Evolutionary conservation across 2,329 filamentous ascomycete genomes (phyloP).

Genomic region (Fonsecaea erecta): DNA sequence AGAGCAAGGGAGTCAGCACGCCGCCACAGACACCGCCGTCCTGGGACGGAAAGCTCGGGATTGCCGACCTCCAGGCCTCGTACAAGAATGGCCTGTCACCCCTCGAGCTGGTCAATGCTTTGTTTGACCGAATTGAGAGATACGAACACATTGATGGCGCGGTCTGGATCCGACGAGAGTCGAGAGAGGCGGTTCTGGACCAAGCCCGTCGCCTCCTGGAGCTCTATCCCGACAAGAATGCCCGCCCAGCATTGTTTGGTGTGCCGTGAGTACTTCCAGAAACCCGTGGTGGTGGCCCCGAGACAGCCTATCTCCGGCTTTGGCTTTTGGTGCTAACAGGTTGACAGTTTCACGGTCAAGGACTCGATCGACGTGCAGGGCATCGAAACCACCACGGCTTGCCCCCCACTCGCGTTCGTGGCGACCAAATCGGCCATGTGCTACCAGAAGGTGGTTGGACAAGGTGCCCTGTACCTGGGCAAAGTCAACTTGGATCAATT

Average conservation of each 20-base stretch:
- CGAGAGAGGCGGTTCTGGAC: slow-evolving; percentile 47
- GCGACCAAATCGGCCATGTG: slow-evolving; percentile 54
- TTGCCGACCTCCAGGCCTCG: slow-evolving; percentile 49
- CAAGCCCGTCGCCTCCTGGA: slow-evolving; percentile 49
- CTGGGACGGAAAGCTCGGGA: slow-evolving; percentile 51
- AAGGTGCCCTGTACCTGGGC: slow-evolving; percentile 62
- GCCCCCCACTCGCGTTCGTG: slow-evolving; percentile 53
- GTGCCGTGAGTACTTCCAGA: slow-evolving; percentile 41
- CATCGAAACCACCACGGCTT: slow-evolving; percentile 55
- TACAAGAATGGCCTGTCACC: slow-evolving; percentile 45
- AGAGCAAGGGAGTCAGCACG: slow-evolving; percentile 30
- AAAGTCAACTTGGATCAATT: slow-evolving; percentile 67
- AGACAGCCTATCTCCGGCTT: not conserved
- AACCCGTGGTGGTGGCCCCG: not conserved
- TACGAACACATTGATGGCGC: slow-evolving; percentile 55
- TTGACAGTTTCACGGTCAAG: slow-evolving; percentile 50
- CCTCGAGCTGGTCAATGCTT: slow-evolving; percentile 34
- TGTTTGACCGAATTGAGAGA: slow-evolving; percentile 55
- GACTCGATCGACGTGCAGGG: slow-evolving; percentile 55
- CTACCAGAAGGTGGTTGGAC: slow-evolving; percentile 54
- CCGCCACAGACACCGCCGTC: slow-evolving; percentile 39
- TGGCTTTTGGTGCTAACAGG: not conserved
- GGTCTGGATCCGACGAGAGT: slow-evolving; percentile 57
- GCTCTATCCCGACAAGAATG: slow-evolving; percentile 47
- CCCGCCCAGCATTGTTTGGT: slow-evolving; percentile 55